Conservation (phyloP, 371 early-diverging fungal genomes). For the Lichtheimia hyalospora region DNA sequence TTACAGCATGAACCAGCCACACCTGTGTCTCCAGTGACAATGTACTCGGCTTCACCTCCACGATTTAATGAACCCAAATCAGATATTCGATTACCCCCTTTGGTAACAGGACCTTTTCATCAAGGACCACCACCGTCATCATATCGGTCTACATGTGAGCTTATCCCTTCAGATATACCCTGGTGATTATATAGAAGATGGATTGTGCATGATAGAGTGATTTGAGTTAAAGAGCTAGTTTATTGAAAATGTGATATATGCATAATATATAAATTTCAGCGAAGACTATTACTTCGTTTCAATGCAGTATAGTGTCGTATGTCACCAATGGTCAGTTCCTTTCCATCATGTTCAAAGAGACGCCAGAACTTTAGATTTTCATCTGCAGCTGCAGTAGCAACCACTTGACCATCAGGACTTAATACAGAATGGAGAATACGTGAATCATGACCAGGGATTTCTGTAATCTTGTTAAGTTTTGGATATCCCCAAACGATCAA, state of each 20-base stretch:
- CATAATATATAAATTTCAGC: conserved; percentile 10
- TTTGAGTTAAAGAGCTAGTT: neutral
- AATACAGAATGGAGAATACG: conserved; percentile 90
- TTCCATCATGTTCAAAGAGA: conserved; percentile 63
- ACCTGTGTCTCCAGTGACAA: neutral
- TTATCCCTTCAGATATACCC: conserved; percentile 10
- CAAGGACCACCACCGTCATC: neutral
- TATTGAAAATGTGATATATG: neutral
- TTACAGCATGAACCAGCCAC: conserved; percentile 2
- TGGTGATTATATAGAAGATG: conserved; percentile 9
- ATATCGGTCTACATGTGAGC: conserved; percentile 11
- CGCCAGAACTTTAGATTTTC: conserved; percentile 99
- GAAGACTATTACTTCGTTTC: conserved; percentile 18
- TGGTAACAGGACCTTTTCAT: neutral
- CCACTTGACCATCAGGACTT: conserved; percentile 91
- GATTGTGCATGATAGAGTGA: neutral
- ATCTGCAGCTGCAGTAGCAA: conserved; percentile 94
- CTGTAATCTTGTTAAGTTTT: conserved; percentile 71
- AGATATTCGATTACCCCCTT: conserved; percentile 3
- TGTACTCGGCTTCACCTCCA: conserved; percentile 1
- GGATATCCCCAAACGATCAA: conserved; percentile 93
- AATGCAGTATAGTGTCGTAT: conserved; percentile 6
- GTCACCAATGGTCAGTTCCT: conserved; percentile 6
- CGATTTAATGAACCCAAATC: neutral
- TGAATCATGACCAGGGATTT: conserved; percentile 85